Conservation (phyloP, 2,329 filamentous ascomycete genomes). For the Pseudocercospora eumusae region DNA sequence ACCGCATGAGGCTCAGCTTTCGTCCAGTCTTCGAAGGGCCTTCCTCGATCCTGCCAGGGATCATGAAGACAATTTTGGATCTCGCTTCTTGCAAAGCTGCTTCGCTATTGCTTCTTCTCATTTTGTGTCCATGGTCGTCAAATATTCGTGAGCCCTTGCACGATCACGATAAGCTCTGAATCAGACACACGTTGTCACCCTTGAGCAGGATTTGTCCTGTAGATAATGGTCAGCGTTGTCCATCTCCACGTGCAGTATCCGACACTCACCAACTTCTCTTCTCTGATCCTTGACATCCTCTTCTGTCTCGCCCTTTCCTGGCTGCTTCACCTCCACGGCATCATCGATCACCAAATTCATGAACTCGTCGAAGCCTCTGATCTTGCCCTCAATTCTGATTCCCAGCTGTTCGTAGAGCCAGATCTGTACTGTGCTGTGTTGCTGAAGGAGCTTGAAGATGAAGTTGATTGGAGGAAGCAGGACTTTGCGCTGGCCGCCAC, state of each 20-base stretch:
- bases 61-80: not conserved
- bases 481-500: slow-evolving; percentile 61
- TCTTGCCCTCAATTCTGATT: slow-evolving; percentile 94
- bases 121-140: not conserved
- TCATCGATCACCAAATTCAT: slow-evolving; percentile 99
- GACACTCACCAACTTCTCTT: slow-evolving; percentile 24
- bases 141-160: not conserved
- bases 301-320: slow-evolving; percentile 27
- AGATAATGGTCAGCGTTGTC: slow-evolving; percentile 12
- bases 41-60: not conserved
- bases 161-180: slow-evolving; percentile 50
- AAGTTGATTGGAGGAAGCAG: slow-evolving; percentile 79
- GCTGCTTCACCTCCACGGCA: slow-evolving; percentile 78
- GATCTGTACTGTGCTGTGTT: slow-evolving; percentile 82
- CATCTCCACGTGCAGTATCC: not conserved
- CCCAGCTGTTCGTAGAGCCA: slow-evolving; percentile 97
- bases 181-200: slow-evolving; percentile 83
- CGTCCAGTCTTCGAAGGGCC: not conserved
- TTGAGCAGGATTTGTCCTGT: slow-evolving; percentile 82
- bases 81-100: not conserved
- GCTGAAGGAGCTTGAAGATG: slow-evolving; percentile 88
- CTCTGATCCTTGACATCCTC: slow-evolving; percentile 28
- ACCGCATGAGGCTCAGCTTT: not conserved
- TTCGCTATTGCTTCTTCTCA: not conserved
- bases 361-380: slow-evolving; percentile 97